phyloP scores from a whole-genome alignment of 2,329 filamentous ascomycete species.

The Aureobasidium zeae region DNA sequence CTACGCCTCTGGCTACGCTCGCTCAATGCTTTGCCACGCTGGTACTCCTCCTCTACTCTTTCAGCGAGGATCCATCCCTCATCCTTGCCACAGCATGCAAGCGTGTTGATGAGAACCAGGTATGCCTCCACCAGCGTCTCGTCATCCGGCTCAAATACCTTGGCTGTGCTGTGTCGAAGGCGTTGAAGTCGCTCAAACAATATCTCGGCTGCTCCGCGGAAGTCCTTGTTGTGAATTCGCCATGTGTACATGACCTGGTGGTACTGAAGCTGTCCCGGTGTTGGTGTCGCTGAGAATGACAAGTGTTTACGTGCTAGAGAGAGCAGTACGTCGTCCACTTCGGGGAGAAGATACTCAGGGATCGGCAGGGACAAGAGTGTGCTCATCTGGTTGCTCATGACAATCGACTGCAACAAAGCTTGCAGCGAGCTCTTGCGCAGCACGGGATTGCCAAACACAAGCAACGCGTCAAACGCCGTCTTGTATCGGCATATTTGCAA shows the following conservation, averaged over 20 bases:
- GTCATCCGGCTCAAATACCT: conserved; percentile 15
- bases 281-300: conserved; percentile 45
- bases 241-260: conserved; percentile 88
- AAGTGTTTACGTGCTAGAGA: conserved; percentile 60
- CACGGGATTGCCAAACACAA: conserved; percentile 60
- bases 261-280: conserved; percentile 49
- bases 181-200: conserved; percentile 48
- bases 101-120: conserved; percentile 82
- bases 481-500: conserved; percentile 72
- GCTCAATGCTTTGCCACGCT: conserved; percentile 8
- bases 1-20: conserved; percentile 47
- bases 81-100: conserved; percentile 73
- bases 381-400: conserved; percentile 24
- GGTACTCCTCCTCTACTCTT: conserved; percentile 31
- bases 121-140: conserved; percentile 62
- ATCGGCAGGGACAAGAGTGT: conserved; percentile 65
- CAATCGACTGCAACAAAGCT: conserved; percentile 47
- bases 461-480: conserved; percentile 69
- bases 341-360: conserved; percentile 58
- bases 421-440: conserved; percentile 64
- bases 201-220: conserved; percentile 62
- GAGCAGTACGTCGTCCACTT: conserved; percentile 69
- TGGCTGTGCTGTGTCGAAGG: conserved; percentile 26
- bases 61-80: conserved; percentile 71
- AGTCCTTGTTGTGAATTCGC: conserved; percentile 74